A percentile compares a stretch with the other conserved stretches of the same genome.
Conservation (phyloP, 1,284 basidiomycete genomes). For the Pulchroboletus neoregius region DNA sequence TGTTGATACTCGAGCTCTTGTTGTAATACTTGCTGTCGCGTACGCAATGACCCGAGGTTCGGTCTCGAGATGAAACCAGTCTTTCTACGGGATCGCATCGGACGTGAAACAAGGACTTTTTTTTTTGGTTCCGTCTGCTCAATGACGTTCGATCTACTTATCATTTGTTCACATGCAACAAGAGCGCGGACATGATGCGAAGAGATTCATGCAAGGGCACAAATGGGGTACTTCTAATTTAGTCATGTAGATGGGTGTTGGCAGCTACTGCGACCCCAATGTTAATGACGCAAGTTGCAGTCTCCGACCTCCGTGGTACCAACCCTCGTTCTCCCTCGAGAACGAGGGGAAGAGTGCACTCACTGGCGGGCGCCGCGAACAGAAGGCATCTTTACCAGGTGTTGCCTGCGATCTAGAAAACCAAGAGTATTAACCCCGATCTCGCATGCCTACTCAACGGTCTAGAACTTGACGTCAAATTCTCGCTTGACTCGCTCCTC, state of each 20-base stretch:
- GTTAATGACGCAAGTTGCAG: slow-evolving; percentile 17
- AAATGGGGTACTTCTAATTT: slow-evolving; percentile 20
- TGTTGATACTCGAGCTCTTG: slow-evolving; percentile 4
- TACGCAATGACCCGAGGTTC: slow-evolving; percentile 1
- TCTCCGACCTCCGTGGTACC: slow-evolving; percentile 10
- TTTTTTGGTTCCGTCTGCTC: slow-evolving; percentile 5
- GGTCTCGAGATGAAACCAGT: slow-evolving; percentile 19
- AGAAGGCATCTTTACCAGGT: slow-evolving; percentile 3
- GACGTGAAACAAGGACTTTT: slow-evolving; percentile 19
- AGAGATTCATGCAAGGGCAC: slow-evolving; percentile 5
- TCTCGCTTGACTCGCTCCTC: slow-evolving; percentile 25
- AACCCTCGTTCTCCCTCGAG: slow-evolving; percentile 24
- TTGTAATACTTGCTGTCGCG: background rate
- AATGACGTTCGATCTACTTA: slow-evolving; percentile 6
- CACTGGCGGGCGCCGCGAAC: slow-evolving; percentile 11
- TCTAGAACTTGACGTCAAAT: slow-evolving; percentile 32
- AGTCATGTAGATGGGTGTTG: slow-evolving; percentile 14
- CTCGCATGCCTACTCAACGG: slow-evolving; percentile 18
- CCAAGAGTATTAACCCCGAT: slow-evolving; percentile 11
- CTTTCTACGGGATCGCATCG: slow-evolving; percentile 7
- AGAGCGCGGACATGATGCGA: slow-evolving; percentile 16
- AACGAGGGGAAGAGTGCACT: slow-evolving; percentile 18
- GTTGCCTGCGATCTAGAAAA: slow-evolving; percentile 9
- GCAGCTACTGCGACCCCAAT: slow-evolving; percentile 15
- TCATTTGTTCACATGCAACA: slow-evolving; percentile 1